Percentiles rank a stretch among this genome's conserved stretches.
Conservation (phyloP, 306 rosid genomes). For the Cicer judaicum region DNA sequence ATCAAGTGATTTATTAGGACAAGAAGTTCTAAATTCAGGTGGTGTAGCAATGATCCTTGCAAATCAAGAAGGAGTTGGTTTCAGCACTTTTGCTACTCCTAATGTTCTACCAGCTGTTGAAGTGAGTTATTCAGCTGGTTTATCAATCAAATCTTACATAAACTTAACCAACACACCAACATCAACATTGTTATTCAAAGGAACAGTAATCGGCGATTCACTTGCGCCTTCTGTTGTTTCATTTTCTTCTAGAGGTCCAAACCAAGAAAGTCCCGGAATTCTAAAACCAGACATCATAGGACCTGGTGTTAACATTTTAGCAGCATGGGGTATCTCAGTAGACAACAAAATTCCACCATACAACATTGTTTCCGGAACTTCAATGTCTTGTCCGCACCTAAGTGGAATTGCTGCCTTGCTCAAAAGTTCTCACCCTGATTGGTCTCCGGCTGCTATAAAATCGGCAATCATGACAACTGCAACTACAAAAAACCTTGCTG, state of each 20-base stretch:
- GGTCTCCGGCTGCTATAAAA: conserved; percentile 72
- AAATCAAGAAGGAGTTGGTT: conserved; percentile 29
- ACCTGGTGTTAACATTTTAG: conserved; percentile 60
- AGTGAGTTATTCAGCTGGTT: conserved; percentile 48
- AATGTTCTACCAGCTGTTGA: conserved; percentile 58
- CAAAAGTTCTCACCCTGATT: conserved; percentile 63
- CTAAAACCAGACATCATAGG: conserved; percentile 67
- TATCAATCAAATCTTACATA: conserved; percentile 50
- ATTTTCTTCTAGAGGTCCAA: conserved; percentile 75
- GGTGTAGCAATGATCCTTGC: conserved; percentile 61
- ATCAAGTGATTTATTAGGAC: not conserved
- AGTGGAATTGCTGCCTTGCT: conserved; percentile 67
- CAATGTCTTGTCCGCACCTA: conserved; percentile 68
- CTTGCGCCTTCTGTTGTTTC: conserved; percentile 49
- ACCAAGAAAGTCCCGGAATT: conserved; percentile 52
- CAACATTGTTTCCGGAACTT: conserved; percentile 52
- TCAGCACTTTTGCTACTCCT: conserved; percentile 35
- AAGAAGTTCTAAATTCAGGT: conserved; percentile 50
- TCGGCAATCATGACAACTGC: conserved; percentile 65
- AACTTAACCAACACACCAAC: conserved; percentile 49
- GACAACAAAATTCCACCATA: conserved; percentile 50
- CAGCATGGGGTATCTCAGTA: conserved; percentile 55
- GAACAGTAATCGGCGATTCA: conserved; percentile 57
- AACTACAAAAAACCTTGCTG: conserved; percentile 42
- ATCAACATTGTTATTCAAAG: conserved; percentile 52